Conservation (phyloP, 2,329 filamentous ascomycete genomes). For the Sclerotinia nivalis region DNA sequence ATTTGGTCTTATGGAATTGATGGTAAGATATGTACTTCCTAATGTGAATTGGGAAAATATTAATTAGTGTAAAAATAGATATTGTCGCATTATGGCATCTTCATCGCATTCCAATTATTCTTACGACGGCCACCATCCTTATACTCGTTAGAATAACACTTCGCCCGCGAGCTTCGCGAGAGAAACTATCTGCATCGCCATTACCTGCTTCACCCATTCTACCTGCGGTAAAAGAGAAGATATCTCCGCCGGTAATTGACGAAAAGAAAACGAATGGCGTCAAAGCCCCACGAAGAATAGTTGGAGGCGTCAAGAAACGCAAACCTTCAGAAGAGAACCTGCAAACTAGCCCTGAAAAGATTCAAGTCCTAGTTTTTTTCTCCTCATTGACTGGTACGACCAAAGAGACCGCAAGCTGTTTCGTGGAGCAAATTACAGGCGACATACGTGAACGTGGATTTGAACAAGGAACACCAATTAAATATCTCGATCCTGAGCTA, state of each 20-base stretch:
- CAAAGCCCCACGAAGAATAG: constrained; percentile 44
- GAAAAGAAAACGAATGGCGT: constrained; percentile 34
- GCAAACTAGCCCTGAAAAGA: constrained; percentile 44
- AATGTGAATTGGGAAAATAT: background rate
- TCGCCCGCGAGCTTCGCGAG: constrained; percentile 39
- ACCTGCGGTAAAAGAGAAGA: constrained; percentile 33
- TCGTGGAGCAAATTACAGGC: constrained; percentile 56
- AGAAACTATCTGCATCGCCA: constrained; percentile 40
- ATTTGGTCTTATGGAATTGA: constrained; percentile 28
- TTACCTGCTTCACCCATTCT: constrained; percentile 31
- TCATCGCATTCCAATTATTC: constrained; percentile 48
- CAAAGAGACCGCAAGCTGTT: constrained; percentile 66
- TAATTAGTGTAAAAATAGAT: constrained; percentile 29
- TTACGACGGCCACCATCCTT: constrained; percentile 44
- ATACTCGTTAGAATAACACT: constrained; percentile 42
- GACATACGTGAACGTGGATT: constrained; percentile 34
- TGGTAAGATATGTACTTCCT: constrained; percentile 26
- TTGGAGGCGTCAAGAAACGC: constrained; percentile 39
- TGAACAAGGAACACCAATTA: constrained; percentile 32
- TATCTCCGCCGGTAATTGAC: constrained; percentile 11
- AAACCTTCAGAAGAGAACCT: constrained; percentile 39
- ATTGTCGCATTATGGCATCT: constrained; percentile 47
- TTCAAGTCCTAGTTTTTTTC: constrained; percentile 82
- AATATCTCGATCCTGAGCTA: constrained; percentile 60
- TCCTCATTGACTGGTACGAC: constrained; percentile 86